Evolutionary conservation across 768 basidiomycete species (phyloP), one percentile per base, ranked within the genome.

Genomic region (Termitomyces bulborhizus): DNA sequence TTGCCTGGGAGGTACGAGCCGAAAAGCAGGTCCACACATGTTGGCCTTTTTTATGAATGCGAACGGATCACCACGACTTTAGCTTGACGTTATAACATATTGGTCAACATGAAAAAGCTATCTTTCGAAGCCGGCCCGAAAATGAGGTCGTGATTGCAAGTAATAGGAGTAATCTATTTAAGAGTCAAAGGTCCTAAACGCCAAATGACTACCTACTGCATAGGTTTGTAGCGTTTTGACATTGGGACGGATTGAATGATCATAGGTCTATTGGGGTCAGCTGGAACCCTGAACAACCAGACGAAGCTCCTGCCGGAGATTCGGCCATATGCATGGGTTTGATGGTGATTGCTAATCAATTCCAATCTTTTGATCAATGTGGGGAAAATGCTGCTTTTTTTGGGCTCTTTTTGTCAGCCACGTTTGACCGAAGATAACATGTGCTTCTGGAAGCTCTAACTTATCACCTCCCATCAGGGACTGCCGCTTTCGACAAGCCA

Each of bases 41-140:
- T 44, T 41, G 6, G 18, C 21, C n/a, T 48, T 54, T 47, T 29
- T 60, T 61, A 59, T 61, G 37, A 51, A 57, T 43, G 41, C 32
- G 16, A 43, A 58, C 57, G 59, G 63, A 64, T 64, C 63, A 64
- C 53, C 46, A 52, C n/a, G 40, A 26, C 18, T 54, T 49, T 24
- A 51, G 58, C 53, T 60, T 61, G 55, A 68, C 67, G 67, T 68
- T 66, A 66, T 65, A 54, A 54, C 41, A 34, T 56, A 65, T 68
- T 68, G 62, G 64, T 66, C 67, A 65, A 65, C 34, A 36, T 41
- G 21, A 11, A 24, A 32, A 12, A 21, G 4, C 16, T 18, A 37
- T 37, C 36, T 36, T 21, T 31, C 31, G 16, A 18, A n/a, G 13
- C 42, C 60, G 64, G 64, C 45, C 63, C 60, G 61, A 46, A 13